Percentiles rank a stretch among this genome's conserved stretches.
Conservation (phyloP, 2,329 filamentous ascomycete genomes). For the Aspergillus japonicus region DNA sequence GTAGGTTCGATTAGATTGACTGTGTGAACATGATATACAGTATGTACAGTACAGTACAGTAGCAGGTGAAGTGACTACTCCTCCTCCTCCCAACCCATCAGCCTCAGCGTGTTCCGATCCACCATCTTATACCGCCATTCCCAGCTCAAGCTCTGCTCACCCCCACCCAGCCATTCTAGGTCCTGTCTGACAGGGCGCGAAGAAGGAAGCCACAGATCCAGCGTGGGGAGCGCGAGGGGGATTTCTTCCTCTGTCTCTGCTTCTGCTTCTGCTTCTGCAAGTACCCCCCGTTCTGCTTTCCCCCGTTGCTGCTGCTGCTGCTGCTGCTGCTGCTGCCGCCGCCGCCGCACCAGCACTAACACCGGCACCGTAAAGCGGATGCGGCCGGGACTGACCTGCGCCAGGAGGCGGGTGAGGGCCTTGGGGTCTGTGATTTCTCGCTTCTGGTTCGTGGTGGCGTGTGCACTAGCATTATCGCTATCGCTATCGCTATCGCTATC, state of each 20-base stretch:
- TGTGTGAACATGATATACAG: conserved; percentile 7
- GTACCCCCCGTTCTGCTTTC: too few relatives aligned
- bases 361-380: conserved; percentile 41
- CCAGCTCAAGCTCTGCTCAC: conserved; percentile 26
- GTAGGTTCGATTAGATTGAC: too few relatives aligned
- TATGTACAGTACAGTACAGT: conserved; percentile 22
- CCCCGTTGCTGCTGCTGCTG: neutral
- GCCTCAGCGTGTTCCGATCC: conserved; percentile 29
- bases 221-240: conserved; percentile 30
- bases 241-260: conserved; percentile 4
- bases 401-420: conserved; percentile 21
- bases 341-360: neutral
- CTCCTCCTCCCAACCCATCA: conserved; percentile 28
- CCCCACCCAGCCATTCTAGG: too few relatives aligned
- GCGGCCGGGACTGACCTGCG: conserved; percentile 33
- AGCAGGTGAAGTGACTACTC: conserved; percentile 21
- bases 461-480: too few relatives aligned
- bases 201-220: conserved; percentile 22
- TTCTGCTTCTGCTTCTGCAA: neutral
- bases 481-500: too few relatives aligned
- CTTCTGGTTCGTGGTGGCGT: neutral
- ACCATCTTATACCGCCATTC: conserved; percentile 43
- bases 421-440: too few relatives aligned
- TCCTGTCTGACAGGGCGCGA: conserved; percentile 5
- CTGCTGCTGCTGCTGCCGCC: too few relatives aligned